Evolutionary conservation across 495 filamentous ascomycete genomes (phyloP).

Genomic region (Daldinia childiae): DNA sequence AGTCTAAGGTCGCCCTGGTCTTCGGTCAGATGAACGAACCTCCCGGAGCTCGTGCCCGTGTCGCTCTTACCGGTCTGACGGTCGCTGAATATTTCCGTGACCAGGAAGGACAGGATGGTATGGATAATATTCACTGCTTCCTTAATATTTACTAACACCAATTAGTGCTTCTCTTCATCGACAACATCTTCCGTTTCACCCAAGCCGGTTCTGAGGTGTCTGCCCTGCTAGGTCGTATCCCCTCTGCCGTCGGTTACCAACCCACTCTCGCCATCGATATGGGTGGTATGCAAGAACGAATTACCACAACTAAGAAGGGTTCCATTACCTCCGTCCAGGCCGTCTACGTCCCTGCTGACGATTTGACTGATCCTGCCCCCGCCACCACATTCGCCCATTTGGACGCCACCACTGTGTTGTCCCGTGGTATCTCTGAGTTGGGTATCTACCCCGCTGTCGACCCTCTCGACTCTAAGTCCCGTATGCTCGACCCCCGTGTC

Average conservation of each 20-base stretch:
- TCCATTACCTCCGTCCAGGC: constrained; percentile 99
- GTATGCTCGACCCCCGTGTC: constrained; percentile 99
- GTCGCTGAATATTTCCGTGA: constrained; percentile 98
- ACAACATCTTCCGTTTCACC: constrained; percentile 99
- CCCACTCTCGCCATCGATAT: constrained; percentile 99
- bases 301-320: constrained; percentile 98
- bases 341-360: constrained; percentile 99
- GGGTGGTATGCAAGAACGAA: constrained; percentile 99
- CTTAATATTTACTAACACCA: constrained; percentile 17
- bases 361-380: constrained; percentile 99
- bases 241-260: constrained; percentile 99
- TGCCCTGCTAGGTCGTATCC: constrained; percentile 98
- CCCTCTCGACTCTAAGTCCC: constrained; percentile 98
- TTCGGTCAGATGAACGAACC: constrained; percentile 99
- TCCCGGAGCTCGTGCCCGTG: constrained; percentile 99
- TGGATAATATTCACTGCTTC: constrained; percentile 23
- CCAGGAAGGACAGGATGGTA: constrained; percentile 94
- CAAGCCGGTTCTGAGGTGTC: constrained; percentile 99
- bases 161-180: constrained; percentile 94
- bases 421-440: constrained; percentile 99
- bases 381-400: constrained; percentile 99
- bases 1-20: constrained; percentile 98
- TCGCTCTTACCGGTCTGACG: constrained; percentile 91
- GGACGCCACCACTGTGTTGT: constrained; percentile 99
- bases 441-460: constrained; percentile 99